Evolutionary conservation across 495 filamentous ascomycete species (phyloP), one percentile per base, ranked within the genome.

Genomic region (Gamarada debralockiae): DNA sequence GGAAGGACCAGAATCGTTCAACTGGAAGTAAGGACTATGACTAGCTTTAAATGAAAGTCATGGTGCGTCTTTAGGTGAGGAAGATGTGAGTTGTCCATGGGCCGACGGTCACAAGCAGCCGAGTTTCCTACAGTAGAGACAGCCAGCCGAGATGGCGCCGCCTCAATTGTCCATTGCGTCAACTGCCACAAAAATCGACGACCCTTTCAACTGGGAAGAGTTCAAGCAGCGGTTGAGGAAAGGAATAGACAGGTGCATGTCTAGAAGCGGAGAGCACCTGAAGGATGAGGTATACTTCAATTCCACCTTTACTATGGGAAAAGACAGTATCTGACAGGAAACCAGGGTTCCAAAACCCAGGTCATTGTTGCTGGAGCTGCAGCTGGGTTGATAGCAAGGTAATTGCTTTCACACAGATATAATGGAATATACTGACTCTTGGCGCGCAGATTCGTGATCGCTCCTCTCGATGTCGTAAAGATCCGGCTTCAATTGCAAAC

Each of bases 391-490:
- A 80, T 97, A 48, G 93, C 93, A 47, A 84, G 93, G 82, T 85
- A 73, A 37, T 39, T 42, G 18, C 2, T 31, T 29, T 46, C 36
- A 50, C 3, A 17, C 22, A 8, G 13, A 9, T 12, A n/a, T n/a
- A n/a, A n/a, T 47, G 7, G n/a, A 8, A 47, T 17, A 21, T 37
- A 44, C 43, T 53, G 40, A 57, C 44, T 52, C 29, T 41, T 24
- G 13, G 13, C 24, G 33, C 10, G 10, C 57, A 90, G 86, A 59
- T 97, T 96, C 75, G 83, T 90, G 61, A 84, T 95, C 67, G 91
- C 91, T 45, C 91, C 91, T 50, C 85, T 97, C 48, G 91, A 97
- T 68, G 91, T 97, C 53, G 82, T 95, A 71, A 97, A 97, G 75
- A 96, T 96, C 70, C 86, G 91, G n/a, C 83, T 96, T 41, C 91